These are phyloP conservation scores for Clarireedia hainanense DNA, from an alignment of 2,329 filamentous ascomycete species.

Conservation along the genomic window DNA sequence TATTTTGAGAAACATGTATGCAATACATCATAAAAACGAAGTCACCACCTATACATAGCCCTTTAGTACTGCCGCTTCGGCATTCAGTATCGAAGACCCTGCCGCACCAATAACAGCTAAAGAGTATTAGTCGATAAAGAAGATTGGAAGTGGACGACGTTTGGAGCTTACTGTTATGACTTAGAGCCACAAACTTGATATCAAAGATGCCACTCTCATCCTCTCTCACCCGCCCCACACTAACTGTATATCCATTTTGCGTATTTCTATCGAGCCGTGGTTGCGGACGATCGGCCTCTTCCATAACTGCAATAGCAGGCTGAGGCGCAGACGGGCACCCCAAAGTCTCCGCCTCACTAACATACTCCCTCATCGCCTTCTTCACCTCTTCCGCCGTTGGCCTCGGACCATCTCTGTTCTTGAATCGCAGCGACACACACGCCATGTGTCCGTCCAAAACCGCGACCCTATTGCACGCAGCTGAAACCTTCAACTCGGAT, in stretches of 20 bases:
- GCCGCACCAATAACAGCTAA: slow-evolving; percentile 84
- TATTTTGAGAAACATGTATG: not conserved
- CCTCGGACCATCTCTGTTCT: slow-evolving; percentile 51
- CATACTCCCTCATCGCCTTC: slow-evolving; percentile 71
- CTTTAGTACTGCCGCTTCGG: slow-evolving; percentile 85
- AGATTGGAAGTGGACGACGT: too few species aligned
- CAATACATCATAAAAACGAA: not conserved
- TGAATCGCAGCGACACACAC: slow-evolving; percentile 84
- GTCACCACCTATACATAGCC: slow-evolving; percentile 57
- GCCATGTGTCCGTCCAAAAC: slow-evolving; percentile 92
- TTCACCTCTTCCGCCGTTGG: slow-evolving; percentile 72
- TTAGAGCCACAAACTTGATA: slow-evolving; percentile 88
- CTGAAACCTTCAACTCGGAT: slow-evolving; percentile 65
- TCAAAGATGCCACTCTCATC: slow-evolving; percentile 88
- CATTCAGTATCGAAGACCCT: slow-evolving; percentile 92
- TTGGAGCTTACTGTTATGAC: slow-evolving; percentile 55
- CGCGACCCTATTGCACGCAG: slow-evolving; percentile 88
- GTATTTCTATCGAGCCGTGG: slow-evolving; percentile 83
- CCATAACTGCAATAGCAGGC: slow-evolving; percentile 78
- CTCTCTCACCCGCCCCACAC: slow-evolving; percentile 72
- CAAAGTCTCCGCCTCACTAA: slow-evolving; percentile 71
- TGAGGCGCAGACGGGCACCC: slow-evolving; percentile 82
- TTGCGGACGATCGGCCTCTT: slow-evolving; percentile 84
- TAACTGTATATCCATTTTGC: slow-evolving; percentile 80
- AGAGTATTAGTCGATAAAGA: too few species aligned